Base-by-base conservation (phyloP, 2,329 filamentous ascomycete genomes). In the Phaeosphaeria sp. region DNA sequence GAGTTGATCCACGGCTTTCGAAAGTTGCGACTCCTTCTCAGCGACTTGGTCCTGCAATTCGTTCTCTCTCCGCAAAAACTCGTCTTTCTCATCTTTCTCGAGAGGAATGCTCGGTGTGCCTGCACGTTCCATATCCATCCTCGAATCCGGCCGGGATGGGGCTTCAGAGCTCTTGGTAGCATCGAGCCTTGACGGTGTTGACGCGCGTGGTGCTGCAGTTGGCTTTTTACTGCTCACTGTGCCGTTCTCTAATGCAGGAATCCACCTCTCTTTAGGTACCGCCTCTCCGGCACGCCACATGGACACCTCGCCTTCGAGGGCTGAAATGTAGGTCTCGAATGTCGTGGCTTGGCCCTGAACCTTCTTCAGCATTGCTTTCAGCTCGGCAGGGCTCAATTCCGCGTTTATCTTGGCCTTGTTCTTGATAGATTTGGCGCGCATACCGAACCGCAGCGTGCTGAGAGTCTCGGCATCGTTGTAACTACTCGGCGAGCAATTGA, bases 401-500 rank as follows among this genome's bases (percentile, higher is more conserved):
- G 94, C 93, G 76, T 99, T 99, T 86, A 99, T 91, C 89, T 98
- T 99, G 79, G 95, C 95, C 85, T 98, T 98, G 84, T 98, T 98
- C 89, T 98, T 97, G 83, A 99, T 99, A 0, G 92, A 91, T 83
- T 99, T 99, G 56, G 95, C 95, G 76, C 95, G 86, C 80, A 95
- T 96, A 82, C 95, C 95, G 75, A 98, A 99, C 46, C 93, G 88
- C 59, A 99, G 81, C 0, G 95, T 99, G 65, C 93, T 90, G 49
- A 98, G 81, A 0, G 95, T 98, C 81, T 99, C 95, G 53, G 89
- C 88, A 80, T 97, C 94, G 82, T 99, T 98, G 83, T 98, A 98
- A 75, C 92, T 97, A 81, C 92, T 96, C 1, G 95, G 95, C n/a
- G 95, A 98, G 78, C 93, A 97, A 79, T 98, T 98, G 83, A 99